phyloP scores from a whole-genome alignment of 768 basidiomycete species.

The Boletus rufocinnamomeus region DNA sequence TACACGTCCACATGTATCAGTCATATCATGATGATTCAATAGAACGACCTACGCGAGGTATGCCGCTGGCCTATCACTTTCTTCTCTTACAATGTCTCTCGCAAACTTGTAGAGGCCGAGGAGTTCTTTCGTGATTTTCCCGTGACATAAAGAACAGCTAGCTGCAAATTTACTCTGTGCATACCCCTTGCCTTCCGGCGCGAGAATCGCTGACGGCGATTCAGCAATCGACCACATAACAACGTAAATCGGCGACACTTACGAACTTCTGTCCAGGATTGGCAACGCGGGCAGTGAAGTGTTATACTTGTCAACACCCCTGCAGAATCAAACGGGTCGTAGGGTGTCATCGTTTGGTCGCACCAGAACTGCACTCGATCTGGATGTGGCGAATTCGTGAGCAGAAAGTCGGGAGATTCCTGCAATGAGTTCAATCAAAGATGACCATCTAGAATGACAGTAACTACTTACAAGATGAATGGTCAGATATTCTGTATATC shows the following conservation, averaged over 20 bases:
- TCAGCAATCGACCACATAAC: too few relatives aligned
- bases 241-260: conserved; percentile 3
- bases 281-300: conserved; percentile 35
- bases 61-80: neutral
- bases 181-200: conserved; percentile 44
- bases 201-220: conserved; percentile 39
- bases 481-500: conserved; percentile 17
- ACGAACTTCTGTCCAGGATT: conserved; percentile 22
- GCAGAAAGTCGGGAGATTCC: conserved; percentile 1
- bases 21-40: neutral
- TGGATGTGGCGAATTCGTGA: conserved; percentile 6
- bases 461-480: conserved; percentile 11
- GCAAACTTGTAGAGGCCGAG: conserved; percentile 44
- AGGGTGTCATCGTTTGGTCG: conserved; percentile 1
- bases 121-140: conserved; percentile 40
- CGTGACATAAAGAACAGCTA: conserved; percentile 38
- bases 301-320: conserved; percentile 16
- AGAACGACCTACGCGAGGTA: conserved; percentile 35
- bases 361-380: conserved; percentile 5
- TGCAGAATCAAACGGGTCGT: conserved; percentile 31
- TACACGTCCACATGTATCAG: neutral
- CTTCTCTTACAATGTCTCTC: conserved; percentile 32
- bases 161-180: conserved; percentile 43
- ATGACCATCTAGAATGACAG: too few relatives aligned
- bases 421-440: neutral